Base-by-base conservation (phyloP, 179 eudicot species). In the Nepenthes alata region DNA sequence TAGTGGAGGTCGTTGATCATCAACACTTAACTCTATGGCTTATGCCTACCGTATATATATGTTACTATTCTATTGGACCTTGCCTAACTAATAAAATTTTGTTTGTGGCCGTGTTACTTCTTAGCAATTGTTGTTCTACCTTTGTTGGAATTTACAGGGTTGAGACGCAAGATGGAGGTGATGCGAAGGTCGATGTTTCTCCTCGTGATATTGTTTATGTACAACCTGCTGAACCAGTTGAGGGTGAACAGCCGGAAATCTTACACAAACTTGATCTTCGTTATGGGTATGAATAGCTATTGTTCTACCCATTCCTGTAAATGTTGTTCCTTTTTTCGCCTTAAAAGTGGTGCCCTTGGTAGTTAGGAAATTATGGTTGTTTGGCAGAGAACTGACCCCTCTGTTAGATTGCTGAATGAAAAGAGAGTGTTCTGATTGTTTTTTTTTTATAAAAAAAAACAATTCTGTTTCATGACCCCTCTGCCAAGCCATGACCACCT, bases 121-220 rank as follows among this genome's bases (percentile, higher is more conserved):
- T 55, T 55, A n/a, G 2, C 14, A 15, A 7, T 36, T 47, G 38
- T 47, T 14, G 2, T 52, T 11, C 13, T 5, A 12, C 2, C 34
- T 13, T 1, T 57, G 55, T 57, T 41, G 38, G 12, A 65, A 16
- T 65, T 25, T 25, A 25, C 25, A 93, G 98, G 98, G 98, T 76
- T 74, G 98, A 93, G 83, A 93, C 98, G 37, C 98, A 93, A 82
- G 98, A 93, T 76, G 98, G 93, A 62, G 98, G 98, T 71, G 93
- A 93, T 76, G 96, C 98, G 44, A 93, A 86, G 89, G 81, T 86
- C 64, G 96, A 93, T 58, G 93, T 76, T 72, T 86, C 96, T 71
- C 96, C 98, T 54, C 96, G 98, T 61, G 98, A 93, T 67, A 89
- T 93, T 61, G 64, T 93, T 68, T 93, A 86, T 68, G 76, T 84